These are phyloP conservation scores for Fistulifera solaris DNA, from an alignment of 108 stramenopile species.

Conservation along the genomic window DNA sequence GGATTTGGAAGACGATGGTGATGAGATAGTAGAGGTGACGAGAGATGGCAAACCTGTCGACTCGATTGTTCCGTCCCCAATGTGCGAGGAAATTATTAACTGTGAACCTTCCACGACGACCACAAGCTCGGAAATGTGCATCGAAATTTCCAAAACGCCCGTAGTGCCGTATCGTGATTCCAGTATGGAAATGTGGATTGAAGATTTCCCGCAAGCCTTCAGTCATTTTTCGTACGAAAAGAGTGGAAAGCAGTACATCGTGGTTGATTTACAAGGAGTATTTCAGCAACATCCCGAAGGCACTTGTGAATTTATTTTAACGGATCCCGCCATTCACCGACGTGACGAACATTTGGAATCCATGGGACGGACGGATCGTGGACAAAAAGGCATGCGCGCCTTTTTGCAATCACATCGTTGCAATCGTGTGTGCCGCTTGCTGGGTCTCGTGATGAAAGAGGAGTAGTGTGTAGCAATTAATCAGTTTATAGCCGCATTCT, in stretches of 20 bases:
- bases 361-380: conserved; percentile 32
- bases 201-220: conserved; percentile 33
- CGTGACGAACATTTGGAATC: conserved; percentile 4
- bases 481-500: too few relatives aligned
- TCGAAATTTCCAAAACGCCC: neutral
- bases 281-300: conserved; percentile 18
- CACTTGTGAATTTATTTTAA: conserved; percentile 19
- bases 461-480: neutral
- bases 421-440: conserved; percentile 23
- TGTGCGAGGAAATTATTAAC: neutral
- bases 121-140: neutral
- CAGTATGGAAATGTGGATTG: conserved; percentile 5
- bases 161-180: conserved; percentile 10
- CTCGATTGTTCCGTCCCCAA: neutral
- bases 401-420: conserved; percentile 34
- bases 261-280: conserved; percentile 43
- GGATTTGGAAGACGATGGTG: conserved; percentile 11
- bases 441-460: conserved; percentile 15
- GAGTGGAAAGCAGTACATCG: conserved; percentile 23
- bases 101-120: neutral
- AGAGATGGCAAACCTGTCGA: neutral
- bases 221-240: conserved; percentile 39
- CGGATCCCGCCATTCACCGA: conserved; percentile 38
- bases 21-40: neutral
- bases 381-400: conserved; percentile 30